Conservation (phyloP, 2,329 filamentous ascomycete species). For the Sporothrix brasiliensis region DNA sequence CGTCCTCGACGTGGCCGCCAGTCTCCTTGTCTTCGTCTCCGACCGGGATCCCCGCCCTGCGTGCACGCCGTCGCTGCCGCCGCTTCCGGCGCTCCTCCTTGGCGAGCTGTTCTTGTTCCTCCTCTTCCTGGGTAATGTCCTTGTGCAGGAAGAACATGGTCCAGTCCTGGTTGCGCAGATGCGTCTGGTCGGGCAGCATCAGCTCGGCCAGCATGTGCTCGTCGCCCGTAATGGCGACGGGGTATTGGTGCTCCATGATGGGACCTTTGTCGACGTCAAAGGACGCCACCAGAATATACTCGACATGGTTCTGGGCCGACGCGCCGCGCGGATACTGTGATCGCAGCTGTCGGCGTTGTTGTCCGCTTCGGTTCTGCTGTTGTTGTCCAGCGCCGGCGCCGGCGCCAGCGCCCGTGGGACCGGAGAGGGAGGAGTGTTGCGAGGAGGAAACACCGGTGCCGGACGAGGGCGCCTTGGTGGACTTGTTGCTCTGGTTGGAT, state of each 20-base stretch:
- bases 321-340: constrained; percentile 73
- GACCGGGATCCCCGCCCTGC: constrained; percentile 51
- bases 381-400: constrained; percentile 42
- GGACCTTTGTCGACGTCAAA: constrained; percentile 97
- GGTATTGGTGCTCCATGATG: constrained; percentile 98
- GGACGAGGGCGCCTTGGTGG: constrained; percentile 59
- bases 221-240: constrained; percentile 90
- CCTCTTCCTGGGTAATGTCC: constrained; percentile 81
- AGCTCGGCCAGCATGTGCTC: constrained; percentile 98
- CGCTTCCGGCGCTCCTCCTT: constrained; percentile 57
- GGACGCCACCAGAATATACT: constrained; percentile 95
- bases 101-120: constrained; percentile 68
- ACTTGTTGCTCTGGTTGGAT: constrained; percentile 63
- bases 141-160: constrained; percentile 99
- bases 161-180: constrained; percentile 95
- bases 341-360: constrained; percentile 61
- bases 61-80: constrained; percentile 57
- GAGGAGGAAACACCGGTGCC: constrained; percentile 57
- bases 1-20: constrained; percentile 43
- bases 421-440: constrained; percentile 63
- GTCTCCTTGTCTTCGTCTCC: constrained; percentile 50
- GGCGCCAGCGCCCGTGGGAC: constrained; percentile 32
- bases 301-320: constrained; percentile 86
- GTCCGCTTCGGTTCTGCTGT: constrained; percentile 55
- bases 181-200: constrained; percentile 96